Percentiles rank a stretch among this genome's conserved stretches.
These are phyloP conservation scores for Ogataea hybrid DNA, from an alignment of 1,139 yeast species.

Conservation along the genomic window DNA sequence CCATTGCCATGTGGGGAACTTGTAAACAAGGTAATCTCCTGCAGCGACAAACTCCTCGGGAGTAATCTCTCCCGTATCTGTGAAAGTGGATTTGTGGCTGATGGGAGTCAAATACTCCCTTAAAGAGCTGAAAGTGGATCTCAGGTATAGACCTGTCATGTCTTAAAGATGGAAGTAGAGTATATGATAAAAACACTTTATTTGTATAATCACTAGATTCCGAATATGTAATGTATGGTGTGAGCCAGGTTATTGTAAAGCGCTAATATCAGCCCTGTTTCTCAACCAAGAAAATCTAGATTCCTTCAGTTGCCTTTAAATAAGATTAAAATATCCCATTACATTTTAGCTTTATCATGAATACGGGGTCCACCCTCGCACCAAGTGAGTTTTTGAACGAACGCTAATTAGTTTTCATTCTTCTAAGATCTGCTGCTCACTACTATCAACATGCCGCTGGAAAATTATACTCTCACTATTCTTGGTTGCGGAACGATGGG, in stretches of 20 bases:
- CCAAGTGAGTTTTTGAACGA: background rate
- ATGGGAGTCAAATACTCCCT: conserved; percentile 94
- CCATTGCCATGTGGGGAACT: conserved; percentile 99
- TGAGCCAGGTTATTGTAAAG: too few relatives aligned
- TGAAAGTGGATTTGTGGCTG: conserved; percentile 76
- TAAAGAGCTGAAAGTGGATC: conserved; percentile 80
- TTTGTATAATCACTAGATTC: background rate
- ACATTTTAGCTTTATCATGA: background rate
- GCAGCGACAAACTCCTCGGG: conserved; percentile 92
- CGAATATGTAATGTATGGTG: too few relatives aligned
- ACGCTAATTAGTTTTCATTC: too few relatives aligned
- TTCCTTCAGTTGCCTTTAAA: background rate
- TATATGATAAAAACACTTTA: background rate
- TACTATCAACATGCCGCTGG: conserved; percentile 4
- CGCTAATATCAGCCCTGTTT: too few relatives aligned
- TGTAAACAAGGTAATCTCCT: conserved; percentile 86
- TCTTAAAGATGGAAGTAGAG: background rate
- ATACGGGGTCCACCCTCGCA: background rate
- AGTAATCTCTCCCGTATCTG: conserved; percentile 83
- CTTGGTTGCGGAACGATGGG: conserved; percentile 98
- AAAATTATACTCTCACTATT: conserved; percentile 47
- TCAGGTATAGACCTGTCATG: conserved; percentile 36
- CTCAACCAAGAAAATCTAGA: too few relatives aligned
- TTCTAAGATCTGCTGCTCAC: background rate
- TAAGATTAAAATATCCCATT: background rate